These are phyloP conservation scores for Aspergillus aculeatinus DNA, from an alignment of 2,329 filamentous ascomycete species.

Conservation along the genomic window DNA sequence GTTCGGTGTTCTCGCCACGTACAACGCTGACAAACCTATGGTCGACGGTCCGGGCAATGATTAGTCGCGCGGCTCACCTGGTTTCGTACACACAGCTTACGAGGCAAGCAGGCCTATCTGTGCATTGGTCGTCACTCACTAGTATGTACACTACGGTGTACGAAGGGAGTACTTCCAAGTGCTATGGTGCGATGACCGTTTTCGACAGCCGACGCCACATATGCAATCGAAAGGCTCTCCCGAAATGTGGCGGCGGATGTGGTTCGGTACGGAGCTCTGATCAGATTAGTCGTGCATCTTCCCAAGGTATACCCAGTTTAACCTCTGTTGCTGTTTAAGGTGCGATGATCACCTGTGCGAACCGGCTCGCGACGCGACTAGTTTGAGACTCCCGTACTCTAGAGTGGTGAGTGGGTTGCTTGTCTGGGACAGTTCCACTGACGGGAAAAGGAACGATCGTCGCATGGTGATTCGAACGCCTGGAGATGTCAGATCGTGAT, in stretches of 20 bases:
- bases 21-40: conserved; percentile 1
- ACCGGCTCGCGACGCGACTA: not conserved
- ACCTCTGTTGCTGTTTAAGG: not conserved
- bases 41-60: not conserved
- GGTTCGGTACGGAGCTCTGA: not conserved
- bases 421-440: not conserved
- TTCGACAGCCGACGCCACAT: not conserved
- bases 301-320: not conserved
- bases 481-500: not conserved
- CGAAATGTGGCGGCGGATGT: not conserved
- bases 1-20: not conserved
- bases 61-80: not conserved
- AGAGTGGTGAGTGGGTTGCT: not conserved
- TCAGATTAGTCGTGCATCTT: not conserved
- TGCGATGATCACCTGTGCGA: not conserved
- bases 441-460: conserved; percentile 3
- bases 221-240: not conserved
- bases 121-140: no score
- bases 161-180: no score
- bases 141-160: no score
- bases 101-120: not conserved
- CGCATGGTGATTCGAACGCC: not conserved
- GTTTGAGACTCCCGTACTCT: not conserved
- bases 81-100: not conserved
- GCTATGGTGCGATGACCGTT: not conserved